Evolutionary conservation across 2,329 filamentous ascomycete species (phyloP).

Genomic region (Kalaharituber pfeilii): DNA sequence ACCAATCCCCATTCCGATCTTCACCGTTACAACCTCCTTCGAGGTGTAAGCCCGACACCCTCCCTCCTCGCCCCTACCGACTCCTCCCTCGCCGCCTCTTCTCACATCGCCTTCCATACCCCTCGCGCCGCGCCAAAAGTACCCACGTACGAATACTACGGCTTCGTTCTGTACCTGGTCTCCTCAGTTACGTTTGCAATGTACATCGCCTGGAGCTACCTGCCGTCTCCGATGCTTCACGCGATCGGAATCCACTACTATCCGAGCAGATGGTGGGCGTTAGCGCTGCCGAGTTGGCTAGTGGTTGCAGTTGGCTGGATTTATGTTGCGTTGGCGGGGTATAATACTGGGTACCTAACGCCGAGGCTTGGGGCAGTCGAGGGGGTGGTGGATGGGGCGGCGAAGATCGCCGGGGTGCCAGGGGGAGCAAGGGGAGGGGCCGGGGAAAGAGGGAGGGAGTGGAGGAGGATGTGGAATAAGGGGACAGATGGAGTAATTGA

Average conservation of each 20-base stretch:
- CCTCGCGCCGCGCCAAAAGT: constrained; percentile 80
- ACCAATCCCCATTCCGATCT: background rate
- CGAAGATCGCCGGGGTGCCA: constrained; percentile 69
- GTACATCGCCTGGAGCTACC: constrained; percentile 67
- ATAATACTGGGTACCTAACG: constrained; percentile 81
- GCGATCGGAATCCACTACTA: constrained; percentile 93
- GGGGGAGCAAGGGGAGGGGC: constrained; percentile 24
- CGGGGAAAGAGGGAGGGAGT: constrained; percentile 29
- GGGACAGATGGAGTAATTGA: constrained; percentile 97
- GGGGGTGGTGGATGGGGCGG: constrained; percentile 80
- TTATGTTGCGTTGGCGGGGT: constrained; percentile 76
- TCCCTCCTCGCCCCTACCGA: constrained; percentile 59
- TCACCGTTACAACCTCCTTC: too few species aligned
- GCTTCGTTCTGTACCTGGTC: constrained; percentile 89
- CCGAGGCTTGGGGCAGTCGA: constrained; percentile 62
- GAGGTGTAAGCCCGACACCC: background rate
- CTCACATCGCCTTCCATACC: constrained; percentile 43
- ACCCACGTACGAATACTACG: constrained; percentile 99
- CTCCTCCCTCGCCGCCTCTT: constrained; percentile 68
- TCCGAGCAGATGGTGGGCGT: constrained; percentile 91
- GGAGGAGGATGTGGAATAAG: constrained; percentile 72
- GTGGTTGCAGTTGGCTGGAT: constrained; percentile 83
- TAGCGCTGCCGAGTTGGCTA: constrained; percentile 78
- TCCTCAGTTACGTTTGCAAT: constrained; percentile 62
- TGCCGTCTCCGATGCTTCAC: constrained; percentile 80